Percentiles rank a stretch among this genome's conserved stretches.
phyloP scores from a whole-genome alignment of 179 eudicot species.

The Camellia oleifera region DNA sequence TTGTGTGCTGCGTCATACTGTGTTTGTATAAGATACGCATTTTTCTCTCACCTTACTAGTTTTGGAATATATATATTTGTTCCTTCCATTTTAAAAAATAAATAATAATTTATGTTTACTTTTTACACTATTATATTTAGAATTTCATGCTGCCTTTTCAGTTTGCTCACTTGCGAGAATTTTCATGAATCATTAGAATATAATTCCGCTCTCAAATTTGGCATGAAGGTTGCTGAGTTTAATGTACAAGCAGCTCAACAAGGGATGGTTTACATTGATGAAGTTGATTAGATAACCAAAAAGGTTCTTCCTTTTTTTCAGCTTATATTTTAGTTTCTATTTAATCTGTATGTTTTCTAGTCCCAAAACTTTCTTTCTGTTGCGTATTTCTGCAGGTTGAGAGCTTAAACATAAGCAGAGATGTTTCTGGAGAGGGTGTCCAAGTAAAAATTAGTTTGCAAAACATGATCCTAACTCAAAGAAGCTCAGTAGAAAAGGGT shows the following conservation, averaged over 20 bases:
- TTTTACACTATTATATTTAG: not conserved
- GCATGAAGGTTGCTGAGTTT: slow-evolving; percentile 56
- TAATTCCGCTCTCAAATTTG: slow-evolving; percentile 17
- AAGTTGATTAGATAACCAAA: slow-evolving; percentile 71
- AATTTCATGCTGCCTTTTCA: slow-evolving; percentile 2
- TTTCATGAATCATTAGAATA: not conserved
- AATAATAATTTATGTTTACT: not conserved
- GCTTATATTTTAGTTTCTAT: not conserved
- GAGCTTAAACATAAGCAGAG: slow-evolving; percentile 63
- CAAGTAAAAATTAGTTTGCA: slow-evolving; percentile 15
- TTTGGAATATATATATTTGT: not conserved
- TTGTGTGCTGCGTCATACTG: not conserved
- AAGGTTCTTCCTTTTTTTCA: slow-evolving; percentile 33
- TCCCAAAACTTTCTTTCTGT: not conserved
- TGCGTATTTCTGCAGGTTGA: slow-evolving; percentile 41
- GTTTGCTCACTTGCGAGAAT: not conserved
- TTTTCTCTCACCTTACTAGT: not conserved
- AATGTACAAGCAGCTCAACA: slow-evolving; percentile 68
- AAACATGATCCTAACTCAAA: too few species aligned
- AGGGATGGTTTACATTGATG: slow-evolving; percentile 73
- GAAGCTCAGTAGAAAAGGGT: too few species aligned
- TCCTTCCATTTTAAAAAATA: not conserved
- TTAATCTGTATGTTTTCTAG: not conserved
- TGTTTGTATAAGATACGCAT: not conserved
- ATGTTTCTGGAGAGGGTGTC: slow-evolving; percentile 81